These are phyloP conservation scores for Boletus reticulatus DNA, from an alignment of 768 basidiomycete genomes.

Conservation along the genomic window DNA sequence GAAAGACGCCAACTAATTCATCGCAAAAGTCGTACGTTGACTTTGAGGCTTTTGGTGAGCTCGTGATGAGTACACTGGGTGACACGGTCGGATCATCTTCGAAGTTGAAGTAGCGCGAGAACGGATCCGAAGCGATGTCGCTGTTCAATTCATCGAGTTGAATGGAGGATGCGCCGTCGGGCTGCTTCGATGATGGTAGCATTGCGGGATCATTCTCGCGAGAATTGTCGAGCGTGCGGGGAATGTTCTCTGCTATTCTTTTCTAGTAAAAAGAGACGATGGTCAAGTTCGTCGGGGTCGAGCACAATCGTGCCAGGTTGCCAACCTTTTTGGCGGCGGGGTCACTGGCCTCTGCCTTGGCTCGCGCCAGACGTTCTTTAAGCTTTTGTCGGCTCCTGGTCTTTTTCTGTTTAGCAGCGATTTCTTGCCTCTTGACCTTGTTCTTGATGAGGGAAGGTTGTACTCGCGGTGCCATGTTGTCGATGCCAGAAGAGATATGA, in stretches of 20 bases:
- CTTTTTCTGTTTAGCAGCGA: slow-evolving; percentile 69
- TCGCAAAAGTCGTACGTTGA: slow-evolving; percentile 91
- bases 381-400: slow-evolving; percentile 80
- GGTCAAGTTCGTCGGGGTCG: background rate
- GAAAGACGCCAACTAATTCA: slow-evolving; percentile 85
- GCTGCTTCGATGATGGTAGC: slow-evolving; percentile 33
- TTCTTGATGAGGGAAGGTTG: slow-evolving; percentile 76
- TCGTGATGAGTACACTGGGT: slow-evolving; percentile 88
- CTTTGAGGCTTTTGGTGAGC: slow-evolving; percentile 85
- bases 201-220: slow-evolving; percentile 71
- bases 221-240: slow-evolving; percentile 90
- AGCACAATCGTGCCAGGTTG: slow-evolving; percentile 41
- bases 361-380: slow-evolving; percentile 71
- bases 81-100: slow-evolving; percentile 67
- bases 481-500: background rate
- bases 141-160: slow-evolving; percentile 58
- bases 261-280: slow-evolving; percentile 50
- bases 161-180: slow-evolving; percentile 32
- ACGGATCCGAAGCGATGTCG: slow-evolving; percentile 73
- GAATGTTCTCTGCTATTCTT: slow-evolving; percentile 82
- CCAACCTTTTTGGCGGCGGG: slow-evolving; percentile 76
- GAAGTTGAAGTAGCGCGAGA: slow-evolving; percentile 73
- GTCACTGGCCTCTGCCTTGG: slow-evolving; percentile 74
- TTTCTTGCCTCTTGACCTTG: slow-evolving; percentile 83
- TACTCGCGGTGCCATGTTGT: slow-evolving; percentile 56